These are phyloP conservation scores for Dothideomycetes sp. DNA, from an alignment of 2,329 filamentous ascomycete species.

Conservation along the genomic window DNA sequence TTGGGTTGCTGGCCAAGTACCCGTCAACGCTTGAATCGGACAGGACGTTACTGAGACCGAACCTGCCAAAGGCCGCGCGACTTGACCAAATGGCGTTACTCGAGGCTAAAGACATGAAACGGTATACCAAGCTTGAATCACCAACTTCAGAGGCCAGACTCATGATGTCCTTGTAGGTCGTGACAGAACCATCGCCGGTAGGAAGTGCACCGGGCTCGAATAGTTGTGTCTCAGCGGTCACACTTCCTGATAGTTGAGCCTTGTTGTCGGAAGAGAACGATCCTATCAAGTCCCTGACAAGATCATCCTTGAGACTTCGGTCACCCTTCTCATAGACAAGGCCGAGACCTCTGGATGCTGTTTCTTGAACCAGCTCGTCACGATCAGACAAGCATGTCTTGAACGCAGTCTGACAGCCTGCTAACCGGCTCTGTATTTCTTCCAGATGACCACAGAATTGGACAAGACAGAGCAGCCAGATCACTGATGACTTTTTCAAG, in stretches of 20 bases:
- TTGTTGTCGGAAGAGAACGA: constrained; percentile 71
- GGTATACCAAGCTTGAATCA: constrained; percentile 91
- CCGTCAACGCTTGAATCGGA: constrained; percentile 66
- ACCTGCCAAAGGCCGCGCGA: constrained; percentile 89
- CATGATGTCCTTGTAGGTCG: constrained; percentile 96
- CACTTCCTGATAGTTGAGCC: constrained; percentile 61
- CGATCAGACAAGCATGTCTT: constrained; percentile 77
- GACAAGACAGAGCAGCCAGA: constrained; percentile 87
- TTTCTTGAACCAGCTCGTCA: constrained; percentile 93
- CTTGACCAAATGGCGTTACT: constrained; percentile 97
- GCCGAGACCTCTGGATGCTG: constrained; percentile 81
- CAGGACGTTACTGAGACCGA: constrained; percentile 84
- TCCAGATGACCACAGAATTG: constrained; percentile 78
- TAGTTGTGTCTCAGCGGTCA: constrained; percentile 82
- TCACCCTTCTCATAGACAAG: constrained; percentile 92
- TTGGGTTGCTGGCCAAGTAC: constrained; percentile 71
- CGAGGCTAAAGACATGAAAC: constrained; percentile 94
- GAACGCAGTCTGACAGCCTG: constrained; percentile 77
- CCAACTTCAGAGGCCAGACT: constrained; percentile 92
- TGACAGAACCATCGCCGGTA: constrained; percentile 83
- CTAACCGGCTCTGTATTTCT: constrained; percentile 63
- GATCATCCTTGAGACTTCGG: constrained; percentile 64
- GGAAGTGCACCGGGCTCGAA: constrained; percentile 87
- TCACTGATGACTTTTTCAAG: constrained; percentile 81
- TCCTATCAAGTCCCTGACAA: constrained; percentile 79